Conservation (phyloP, 192 early-diverging fungal species). For the Chytriomyces sp. region DNA sequence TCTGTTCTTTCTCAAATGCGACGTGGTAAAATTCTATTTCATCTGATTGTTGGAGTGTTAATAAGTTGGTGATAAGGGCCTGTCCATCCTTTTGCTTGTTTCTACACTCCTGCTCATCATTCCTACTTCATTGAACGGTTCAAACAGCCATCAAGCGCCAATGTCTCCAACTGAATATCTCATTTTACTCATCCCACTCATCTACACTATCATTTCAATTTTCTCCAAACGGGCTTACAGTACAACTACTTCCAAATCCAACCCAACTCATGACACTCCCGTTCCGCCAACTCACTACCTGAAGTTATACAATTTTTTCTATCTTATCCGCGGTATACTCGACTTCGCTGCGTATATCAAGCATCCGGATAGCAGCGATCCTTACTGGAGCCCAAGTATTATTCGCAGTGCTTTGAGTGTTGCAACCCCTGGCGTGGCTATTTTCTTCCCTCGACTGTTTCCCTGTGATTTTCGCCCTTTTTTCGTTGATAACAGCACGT, state of each 20-base stretch:
- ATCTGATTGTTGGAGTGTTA: not conserved
- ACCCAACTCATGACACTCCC: not conserved
- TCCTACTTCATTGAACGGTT: not conserved
- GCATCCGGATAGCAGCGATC: not conserved
- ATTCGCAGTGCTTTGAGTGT: not conserved
- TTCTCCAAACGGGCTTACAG: not conserved
- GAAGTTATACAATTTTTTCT: not conserved
- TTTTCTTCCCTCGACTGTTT: not conserved
- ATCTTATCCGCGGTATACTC: not conserved
- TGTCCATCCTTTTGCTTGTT: not conserved
- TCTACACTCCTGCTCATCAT: not conserved
- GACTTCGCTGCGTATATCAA: not conserved
- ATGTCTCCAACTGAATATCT: not conserved
- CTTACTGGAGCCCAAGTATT: not conserved
- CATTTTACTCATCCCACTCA: not conserved
- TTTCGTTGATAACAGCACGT: not conserved
- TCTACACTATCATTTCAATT: not conserved
- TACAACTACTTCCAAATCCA: not conserved
- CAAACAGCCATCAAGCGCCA: not conserved
- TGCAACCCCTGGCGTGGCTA: not conserved
- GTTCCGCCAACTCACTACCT: not conserved
- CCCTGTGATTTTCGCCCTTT: not conserved
- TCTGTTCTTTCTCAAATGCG: not conserved
- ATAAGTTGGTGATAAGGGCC: not conserved
- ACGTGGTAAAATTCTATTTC: not conserved